Base-by-base conservation (phyloP, 345 rosid genomes). In the Passiflora organensis region DNA sequence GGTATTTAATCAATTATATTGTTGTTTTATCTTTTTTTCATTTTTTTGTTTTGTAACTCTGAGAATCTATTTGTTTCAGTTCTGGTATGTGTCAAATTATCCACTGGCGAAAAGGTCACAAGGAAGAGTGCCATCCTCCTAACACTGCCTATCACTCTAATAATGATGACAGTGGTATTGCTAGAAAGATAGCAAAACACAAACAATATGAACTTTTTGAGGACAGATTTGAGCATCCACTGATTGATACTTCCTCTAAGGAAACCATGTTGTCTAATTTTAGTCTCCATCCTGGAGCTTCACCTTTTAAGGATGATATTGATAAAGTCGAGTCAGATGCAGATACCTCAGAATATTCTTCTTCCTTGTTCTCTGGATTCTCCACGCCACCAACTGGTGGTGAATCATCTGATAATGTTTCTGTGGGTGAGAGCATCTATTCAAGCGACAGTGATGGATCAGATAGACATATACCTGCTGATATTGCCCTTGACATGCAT, bases 41-140 rank as follows among this genome's bases (percentile, higher is more conserved):
- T 9, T 15, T 0, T 10, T 1, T n/a, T 34, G 23, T 13, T 22
- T 59, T 46, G 17, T 20, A n/a, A 45, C 10, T 38, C 34, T 62
- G 53, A 62, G 61, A n/a, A 21, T 48, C 36, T 32, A 13, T 48
- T 54, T 59, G 78, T 75, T 65, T 43, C 75, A 93, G 99, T 70
- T 89, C 99, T 44, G 80, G 85, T 1, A 76, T 80, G 73, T 93
- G 99, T 74, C 99, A 93, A 76, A 76, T 89, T 64, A 68, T 81
- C 46, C 97, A 89, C 62, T 93, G 99, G 99, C 73, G 97, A 57
- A 91, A 84, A 83, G 99, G 97, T 65, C 99, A 91, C 69, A 88
- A 78, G 77, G 84, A 86, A 60, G 89, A 88, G 56, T 91, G 98
- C 59, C 73, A 32, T 53, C 86, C 84, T 63, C 78, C 83, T n/a